Base-by-base conservation (phyloP, 1,284 basidiomycete genomes). In the Trametes hirsuta region DNA sequence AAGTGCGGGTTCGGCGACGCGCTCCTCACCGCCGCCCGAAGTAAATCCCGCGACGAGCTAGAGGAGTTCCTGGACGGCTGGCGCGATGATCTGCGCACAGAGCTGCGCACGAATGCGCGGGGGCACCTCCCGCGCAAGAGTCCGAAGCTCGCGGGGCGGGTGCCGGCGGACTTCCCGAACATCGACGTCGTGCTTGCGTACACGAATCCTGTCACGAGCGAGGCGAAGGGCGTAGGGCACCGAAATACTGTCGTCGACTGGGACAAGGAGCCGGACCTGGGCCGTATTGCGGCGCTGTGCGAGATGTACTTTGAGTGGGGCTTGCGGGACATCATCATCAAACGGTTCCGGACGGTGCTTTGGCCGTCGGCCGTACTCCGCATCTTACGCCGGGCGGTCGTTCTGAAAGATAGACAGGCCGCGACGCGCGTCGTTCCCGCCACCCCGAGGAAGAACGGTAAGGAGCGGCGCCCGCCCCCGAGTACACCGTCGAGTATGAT, bases 261-360 rank as follows among this genome's bases (percentile, higher is more conserved):
- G 84, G 75, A 74, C 44, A 82, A 83, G 61, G 89, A 93, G 61
- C 88, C 89, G 0, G 84, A 91, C 69, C 75, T 95, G 0, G 85
- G 84, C 22, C 85, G 83, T 56, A 81, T 95, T 18, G 92, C 93
- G 0, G 81, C 77, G 4, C 78, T 88, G 1, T 95, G 93, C 75
- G 94, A 96, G 72, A 79, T 86, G 50, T 91, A 88, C 70, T 96
- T 96, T 66, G 94, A 95, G 70, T 96, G 94, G 94, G 94, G 93
- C 0, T 87, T 91, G 46, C 85, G 81, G 63, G 89, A 93, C 52
- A 78, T 84, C 6, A 90, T 94, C 61, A 81, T 93, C 65, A 90
- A 91, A 63, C 84, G 91, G 6, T 93, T 93, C 70, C 78, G 88
- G 63, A 91, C 85, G 0, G 81, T 92, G 6, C 80, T 94, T 21